Evolutionary conservation across 805 yeast species (phyloP).

Genomic region (Ogataea salicorniae): DNA sequence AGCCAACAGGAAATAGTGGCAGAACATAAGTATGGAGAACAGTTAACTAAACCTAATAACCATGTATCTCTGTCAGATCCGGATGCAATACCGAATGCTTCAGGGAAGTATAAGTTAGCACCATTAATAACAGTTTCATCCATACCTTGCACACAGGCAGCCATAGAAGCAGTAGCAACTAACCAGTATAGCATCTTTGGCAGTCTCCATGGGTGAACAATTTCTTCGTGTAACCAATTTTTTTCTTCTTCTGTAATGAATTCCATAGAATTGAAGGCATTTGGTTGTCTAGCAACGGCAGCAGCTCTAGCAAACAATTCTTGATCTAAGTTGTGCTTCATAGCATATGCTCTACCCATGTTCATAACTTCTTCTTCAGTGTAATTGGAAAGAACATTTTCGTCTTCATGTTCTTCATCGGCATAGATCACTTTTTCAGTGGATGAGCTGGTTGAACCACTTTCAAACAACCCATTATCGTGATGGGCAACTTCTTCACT

Average conservation of each 20-base stretch:
- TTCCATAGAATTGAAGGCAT: constrained; percentile 50
- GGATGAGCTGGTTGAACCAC: constrained; percentile 4
- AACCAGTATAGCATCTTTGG: constrained; percentile 47
- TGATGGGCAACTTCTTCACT: constrained; percentile 1
- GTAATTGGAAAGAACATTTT: constrained; percentile 51
- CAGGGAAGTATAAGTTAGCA: constrained; percentile 59
- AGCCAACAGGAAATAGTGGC: constrained; percentile 58
- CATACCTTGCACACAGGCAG: constrained; percentile 79
- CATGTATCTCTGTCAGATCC: constrained; percentile 46
- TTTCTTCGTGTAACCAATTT: constrained; percentile 41
- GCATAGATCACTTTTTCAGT: constrained; percentile 3
- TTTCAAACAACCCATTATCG: constrained; percentile 13
- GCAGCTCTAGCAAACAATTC: constrained; percentile 63
- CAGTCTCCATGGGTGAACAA: constrained; percentile 40
- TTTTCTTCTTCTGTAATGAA: constrained; percentile 54
- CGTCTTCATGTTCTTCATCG: constrained; percentile 12
- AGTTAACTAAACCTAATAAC: constrained; percentile 59
- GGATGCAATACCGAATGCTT: constrained; percentile 44
- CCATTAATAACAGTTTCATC: constrained; percentile 75
- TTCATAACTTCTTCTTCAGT: constrained; percentile 58
- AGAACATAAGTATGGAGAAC: constrained; percentile 67
- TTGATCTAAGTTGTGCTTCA: constrained; percentile 47
- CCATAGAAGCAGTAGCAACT: constrained; percentile 62
- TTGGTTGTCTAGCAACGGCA: constrained; percentile 59
- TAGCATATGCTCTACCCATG: constrained; percentile 66